Evolutionary conservation across 2,329 filamentous ascomycete species (phyloP).

Genomic region (Ophiocordyceps sinensis): DNA sequence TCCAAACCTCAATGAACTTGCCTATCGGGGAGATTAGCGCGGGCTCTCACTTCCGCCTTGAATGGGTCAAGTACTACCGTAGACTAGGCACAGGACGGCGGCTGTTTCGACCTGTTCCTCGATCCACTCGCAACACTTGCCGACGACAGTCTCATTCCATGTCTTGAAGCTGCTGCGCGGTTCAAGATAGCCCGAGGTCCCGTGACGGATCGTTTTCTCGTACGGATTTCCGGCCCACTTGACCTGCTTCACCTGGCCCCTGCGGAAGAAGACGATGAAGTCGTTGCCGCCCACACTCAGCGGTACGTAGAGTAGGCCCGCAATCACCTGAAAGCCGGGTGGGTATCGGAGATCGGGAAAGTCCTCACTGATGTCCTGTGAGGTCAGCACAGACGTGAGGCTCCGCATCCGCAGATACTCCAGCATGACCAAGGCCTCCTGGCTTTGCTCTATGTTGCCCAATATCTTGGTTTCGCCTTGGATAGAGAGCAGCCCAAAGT

Average conservation of each 20-base stretch:
- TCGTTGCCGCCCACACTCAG: conserved; percentile 62
- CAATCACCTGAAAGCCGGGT: conserved; percentile 65
- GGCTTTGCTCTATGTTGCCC: conserved; percentile 58
- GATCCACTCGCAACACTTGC: conserved; percentile 75
- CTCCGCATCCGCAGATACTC: conserved; percentile 70
- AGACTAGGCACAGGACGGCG: conserved; percentile 74
- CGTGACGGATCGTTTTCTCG: conserved; percentile 59
- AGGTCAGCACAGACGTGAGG: conserved; percentile 61
- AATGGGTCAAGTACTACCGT: conserved; percentile 47
- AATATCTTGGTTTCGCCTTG: conserved; percentile 79
- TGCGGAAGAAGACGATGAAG: conserved; percentile 87
- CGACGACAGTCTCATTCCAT: conserved; percentile 69
- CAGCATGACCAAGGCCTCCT: conserved; percentile 70
- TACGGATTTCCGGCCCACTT: conserved; percentile 84
- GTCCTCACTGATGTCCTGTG: conserved; percentile 60
- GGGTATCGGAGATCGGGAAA: conserved; percentile 71
- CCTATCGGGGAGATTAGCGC: conserved; percentile 16
- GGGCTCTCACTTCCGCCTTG: background rate
- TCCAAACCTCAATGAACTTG: conserved; percentile 83
- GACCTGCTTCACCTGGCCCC: conserved; percentile 57
- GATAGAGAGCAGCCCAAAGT: conserved; percentile 75
- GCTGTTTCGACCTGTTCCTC: conserved; percentile 84
- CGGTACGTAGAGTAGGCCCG: conserved; percentile 70
- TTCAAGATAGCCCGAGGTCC: conserved; percentile 60
- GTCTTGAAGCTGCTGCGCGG: conserved; percentile 66